These are phyloP conservation scores for Plasmodium vivax DNA, from an alignment of 169 alveolate species.

Conservation along the genomic window DNA sequence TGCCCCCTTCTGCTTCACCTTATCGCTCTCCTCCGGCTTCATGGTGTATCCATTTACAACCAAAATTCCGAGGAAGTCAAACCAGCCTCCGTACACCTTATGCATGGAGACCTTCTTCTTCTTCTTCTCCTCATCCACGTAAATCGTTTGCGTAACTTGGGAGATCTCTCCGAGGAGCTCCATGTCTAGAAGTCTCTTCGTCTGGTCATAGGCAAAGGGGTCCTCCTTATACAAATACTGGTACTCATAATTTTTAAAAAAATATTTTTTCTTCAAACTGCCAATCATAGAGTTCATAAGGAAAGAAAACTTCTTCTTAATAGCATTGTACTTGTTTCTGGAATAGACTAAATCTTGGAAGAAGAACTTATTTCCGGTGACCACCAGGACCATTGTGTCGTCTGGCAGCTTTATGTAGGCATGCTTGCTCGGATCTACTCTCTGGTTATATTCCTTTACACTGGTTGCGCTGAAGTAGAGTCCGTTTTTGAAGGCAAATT, in stretches of 20 bases:
- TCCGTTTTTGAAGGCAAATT: slow-evolving; percentile 53
- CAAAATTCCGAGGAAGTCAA: slow-evolving; percentile 50
- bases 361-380: slow-evolving; percentile 59
- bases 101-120: slow-evolving; percentile 39
- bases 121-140: background rate
- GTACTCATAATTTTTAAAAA: slow-evolving; percentile 43
- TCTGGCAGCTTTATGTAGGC: slow-evolving; percentile 47
- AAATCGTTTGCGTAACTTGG: slow-evolving; percentile 21
- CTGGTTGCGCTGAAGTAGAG: slow-evolving; percentile 35
- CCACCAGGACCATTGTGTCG: slow-evolving; percentile 23
- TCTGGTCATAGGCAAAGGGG: slow-evolving; percentile 9
- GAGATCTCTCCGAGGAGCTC: slow-evolving; percentile 57
- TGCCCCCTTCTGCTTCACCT: background rate
- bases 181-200: slow-evolving; percentile 23
- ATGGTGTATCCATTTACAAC: slow-evolving; percentile 39
- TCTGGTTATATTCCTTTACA: slow-evolving; percentile 34
- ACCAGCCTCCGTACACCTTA: slow-evolving; percentile 71
- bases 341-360: slow-evolving; percentile 64
- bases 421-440: slow-evolving; percentile 11
- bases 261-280: slow-evolving; percentile 23
- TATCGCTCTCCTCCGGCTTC: background rate
- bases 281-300: slow-evolving; percentile 19
- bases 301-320: slow-evolving; percentile 32
- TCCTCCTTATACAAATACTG: slow-evolving; percentile 62
- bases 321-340: slow-evolving; percentile 20